phyloP scores from a whole-genome alignment of 2,329 filamentous ascomycete genomes.

The Penicillium crustosum region DNA sequence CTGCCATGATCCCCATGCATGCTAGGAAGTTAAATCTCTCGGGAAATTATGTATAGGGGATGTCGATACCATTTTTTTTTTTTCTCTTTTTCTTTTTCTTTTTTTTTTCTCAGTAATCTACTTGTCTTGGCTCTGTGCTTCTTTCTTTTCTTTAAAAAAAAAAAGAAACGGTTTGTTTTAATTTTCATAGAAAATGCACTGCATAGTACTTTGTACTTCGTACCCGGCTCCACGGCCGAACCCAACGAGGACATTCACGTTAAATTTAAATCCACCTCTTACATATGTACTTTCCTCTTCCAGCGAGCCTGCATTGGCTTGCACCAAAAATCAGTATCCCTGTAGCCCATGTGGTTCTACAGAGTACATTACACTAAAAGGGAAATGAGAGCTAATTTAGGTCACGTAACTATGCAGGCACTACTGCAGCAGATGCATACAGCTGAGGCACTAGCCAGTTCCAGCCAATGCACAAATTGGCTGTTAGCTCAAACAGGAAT shows the following conservation, averaged over 20 bases:
- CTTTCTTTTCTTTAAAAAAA: background rate
- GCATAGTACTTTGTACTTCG: background rate
- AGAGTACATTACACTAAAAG: background rate
- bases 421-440: slow-evolving; percentile 5
- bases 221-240: background rate
- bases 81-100: too few species aligned
- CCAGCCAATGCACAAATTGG: background rate
- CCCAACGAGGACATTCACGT: background rate
- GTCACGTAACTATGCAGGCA: slow-evolving; percentile 1
- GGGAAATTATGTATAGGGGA: background rate
- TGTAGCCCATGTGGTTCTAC: slow-evolving; percentile 3
- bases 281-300: background rate
- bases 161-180: background rate
- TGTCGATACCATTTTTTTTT: background rate
- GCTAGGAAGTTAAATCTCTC: background rate
- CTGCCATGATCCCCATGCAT: background rate
- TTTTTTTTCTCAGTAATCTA: background rate
- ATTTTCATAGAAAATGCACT: background rate
- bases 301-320: background rate
- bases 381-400: slow-evolving; percentile 8
- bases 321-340: background rate
- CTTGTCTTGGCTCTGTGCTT: background rate
- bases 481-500: background rate
- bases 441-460: background rate
- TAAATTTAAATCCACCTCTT: background rate